phyloP scores from a whole-genome alignment of 805 yeast genomes.

The Barnettozyma californica region DNA sequence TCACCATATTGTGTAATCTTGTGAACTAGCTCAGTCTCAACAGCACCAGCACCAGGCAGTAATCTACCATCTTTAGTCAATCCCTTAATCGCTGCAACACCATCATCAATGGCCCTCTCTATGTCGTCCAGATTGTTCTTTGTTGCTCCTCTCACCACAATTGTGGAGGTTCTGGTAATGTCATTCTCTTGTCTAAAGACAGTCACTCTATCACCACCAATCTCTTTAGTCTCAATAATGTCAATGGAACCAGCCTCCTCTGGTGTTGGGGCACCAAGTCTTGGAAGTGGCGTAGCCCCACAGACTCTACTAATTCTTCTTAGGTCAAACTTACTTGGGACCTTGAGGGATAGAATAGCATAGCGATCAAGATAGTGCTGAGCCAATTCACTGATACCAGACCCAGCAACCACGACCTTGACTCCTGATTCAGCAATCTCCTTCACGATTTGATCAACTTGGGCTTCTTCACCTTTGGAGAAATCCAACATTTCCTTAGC shows the following conservation, averaged over 20 bases:
- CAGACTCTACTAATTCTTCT: constrained; percentile 94
- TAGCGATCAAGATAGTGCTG: constrained; percentile 88
- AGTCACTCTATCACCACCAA: constrained; percentile 97
- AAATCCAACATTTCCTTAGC: constrained; percentile 97
- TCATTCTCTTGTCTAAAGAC: constrained; percentile 72
- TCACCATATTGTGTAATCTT: constrained; percentile 83
- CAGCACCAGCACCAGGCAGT: constrained; percentile 95
- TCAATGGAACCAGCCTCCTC: constrained; percentile 91
- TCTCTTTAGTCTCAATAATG: constrained; percentile 83
- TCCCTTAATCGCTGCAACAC: constrained; percentile 88
- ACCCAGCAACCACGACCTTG: constrained; percentile 88
- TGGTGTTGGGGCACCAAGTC: constrained; percentile 91
- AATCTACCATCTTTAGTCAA: constrained; percentile 75
- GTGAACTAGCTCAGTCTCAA: constrained; percentile 82
- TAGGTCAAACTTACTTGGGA: constrained; percentile 89
- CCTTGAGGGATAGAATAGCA: constrained; percentile 77
- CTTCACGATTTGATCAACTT: constrained; percentile 78
- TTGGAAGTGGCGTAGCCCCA: constrained; percentile 93
- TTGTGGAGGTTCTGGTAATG: constrained; percentile 80
- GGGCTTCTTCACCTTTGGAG: constrained; percentile 93
- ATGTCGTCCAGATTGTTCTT: constrained; percentile 89
- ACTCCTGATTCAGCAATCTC: constrained; percentile 83
- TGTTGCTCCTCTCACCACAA: constrained; percentile 93
- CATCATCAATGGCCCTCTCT: constrained; percentile 96
- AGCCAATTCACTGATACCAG: constrained; percentile 88